Conservation (phyloP, 2,329 filamentous ascomycete genomes). For the Capronia americana region DNA sequence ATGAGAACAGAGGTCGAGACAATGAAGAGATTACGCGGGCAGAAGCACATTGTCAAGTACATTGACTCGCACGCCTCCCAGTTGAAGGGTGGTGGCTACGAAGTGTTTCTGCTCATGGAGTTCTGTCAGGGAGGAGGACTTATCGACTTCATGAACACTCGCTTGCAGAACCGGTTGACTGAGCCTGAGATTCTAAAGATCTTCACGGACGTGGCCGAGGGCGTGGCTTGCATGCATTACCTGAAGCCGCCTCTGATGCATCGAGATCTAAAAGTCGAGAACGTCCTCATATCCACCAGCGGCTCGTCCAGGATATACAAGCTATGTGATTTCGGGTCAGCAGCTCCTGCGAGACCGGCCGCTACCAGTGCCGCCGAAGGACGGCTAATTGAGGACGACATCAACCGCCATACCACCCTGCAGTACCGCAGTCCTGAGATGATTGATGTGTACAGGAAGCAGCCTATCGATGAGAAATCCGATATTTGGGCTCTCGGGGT, state of each 20-base stretch:
- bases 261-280: constrained; percentile 96
- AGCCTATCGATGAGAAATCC: constrained; percentile 96
- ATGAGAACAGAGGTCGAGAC: constrained; percentile 99
- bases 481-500: constrained; percentile 98
- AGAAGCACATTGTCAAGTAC: constrained; percentile 95
- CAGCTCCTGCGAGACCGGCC: constrained; percentile 81
- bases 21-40: constrained; percentile 98
- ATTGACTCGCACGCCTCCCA: constrained; percentile 98
- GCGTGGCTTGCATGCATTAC: constrained; percentile 99
- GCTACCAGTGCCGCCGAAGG: constrained; percentile 88
- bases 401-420: constrained; percentile 94
- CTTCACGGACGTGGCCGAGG: constrained; percentile 93
- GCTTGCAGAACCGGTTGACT: constrained; percentile 91
- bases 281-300: constrained; percentile 82
- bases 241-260: constrained; percentile 91
- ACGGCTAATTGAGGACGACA: constrained; percentile 91
- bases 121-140: constrained; percentile 92
- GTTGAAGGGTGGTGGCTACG: constrained; percentile 88
- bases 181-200: constrained; percentile 98
- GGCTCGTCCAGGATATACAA: constrained; percentile 80
- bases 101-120: constrained; percentile 98
- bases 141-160: constrained; percentile 99
- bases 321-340: constrained; percentile 96
- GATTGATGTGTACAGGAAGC: constrained; percentile 96
- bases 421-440: constrained; percentile 98